These are phyloP conservation scores for Neopestalotiopsis sp. DNA, from an alignment of 2,329 filamentous ascomycete species.

Conservation along the genomic window DNA sequence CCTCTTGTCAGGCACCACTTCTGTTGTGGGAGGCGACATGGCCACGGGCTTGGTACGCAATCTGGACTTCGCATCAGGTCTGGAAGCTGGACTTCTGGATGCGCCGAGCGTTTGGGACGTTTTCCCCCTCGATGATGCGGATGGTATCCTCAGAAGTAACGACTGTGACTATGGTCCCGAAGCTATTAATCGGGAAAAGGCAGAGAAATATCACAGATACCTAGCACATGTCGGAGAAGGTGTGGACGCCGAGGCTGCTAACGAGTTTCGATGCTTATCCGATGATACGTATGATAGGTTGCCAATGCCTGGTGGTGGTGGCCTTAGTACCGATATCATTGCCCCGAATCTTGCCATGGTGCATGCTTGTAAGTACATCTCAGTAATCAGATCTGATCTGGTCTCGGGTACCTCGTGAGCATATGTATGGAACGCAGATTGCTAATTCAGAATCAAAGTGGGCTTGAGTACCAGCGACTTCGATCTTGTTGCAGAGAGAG, in stretches of 20 bases:
- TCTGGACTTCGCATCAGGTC: conserved; percentile 30
- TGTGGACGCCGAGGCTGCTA: conserved; percentile 30
- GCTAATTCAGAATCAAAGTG: conserved; percentile 16
- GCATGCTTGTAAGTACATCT: conserved; percentile 24
- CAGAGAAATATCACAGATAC: conserved; percentile 26
- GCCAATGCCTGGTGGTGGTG: conserved; percentile 25
- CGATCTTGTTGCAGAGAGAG: conserved; percentile 31
- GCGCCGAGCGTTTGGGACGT: conserved; percentile 27
- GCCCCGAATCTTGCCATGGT: conserved; percentile 31
- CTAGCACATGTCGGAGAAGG: conserved; percentile 35
- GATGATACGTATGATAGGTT: conserved; percentile 28
- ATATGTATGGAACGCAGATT: not conserved
- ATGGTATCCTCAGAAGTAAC: conserved; percentile 27
- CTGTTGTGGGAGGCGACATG: conserved; percentile 33
- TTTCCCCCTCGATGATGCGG: conserved; percentile 31
- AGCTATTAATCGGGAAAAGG: conserved; percentile 22
- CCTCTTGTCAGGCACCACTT: conserved; percentile 35
- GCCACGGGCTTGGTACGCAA: conserved; percentile 32
- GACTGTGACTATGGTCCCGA: conserved; percentile 34
- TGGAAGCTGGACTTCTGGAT: conserved; percentile 26
- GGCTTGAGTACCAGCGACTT: conserved; percentile 29
- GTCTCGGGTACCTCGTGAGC: not conserved
- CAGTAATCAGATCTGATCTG: not conserved
- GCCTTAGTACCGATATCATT: conserved; percentile 32
- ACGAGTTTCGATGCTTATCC: conserved; percentile 35